phyloP scores from a whole-genome alignment of 306 rosid species.

The Macrotyloma uniflorum region DNA sequence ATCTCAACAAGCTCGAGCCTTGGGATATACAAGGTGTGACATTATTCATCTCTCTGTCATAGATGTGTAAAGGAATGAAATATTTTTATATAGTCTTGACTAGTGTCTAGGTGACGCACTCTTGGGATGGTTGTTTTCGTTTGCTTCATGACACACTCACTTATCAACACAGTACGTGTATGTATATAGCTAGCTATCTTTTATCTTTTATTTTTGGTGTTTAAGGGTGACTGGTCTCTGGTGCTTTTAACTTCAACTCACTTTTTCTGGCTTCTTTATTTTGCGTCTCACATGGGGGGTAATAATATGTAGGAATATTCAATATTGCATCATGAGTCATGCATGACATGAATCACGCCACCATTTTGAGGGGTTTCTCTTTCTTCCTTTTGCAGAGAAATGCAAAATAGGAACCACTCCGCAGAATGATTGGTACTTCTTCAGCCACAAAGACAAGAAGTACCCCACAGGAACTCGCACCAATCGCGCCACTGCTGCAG shows the following conservation, averaged over 20 bases:
- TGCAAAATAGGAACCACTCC: constrained; percentile 97
- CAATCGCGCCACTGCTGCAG: constrained; percentile 86
- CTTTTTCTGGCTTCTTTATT: background rate
- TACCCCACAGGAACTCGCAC: constrained; percentile 96
- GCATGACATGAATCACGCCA: background rate
- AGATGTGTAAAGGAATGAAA: background rate
- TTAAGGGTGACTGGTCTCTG: background rate
- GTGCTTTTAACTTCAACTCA: background rate
- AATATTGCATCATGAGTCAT: background rate
- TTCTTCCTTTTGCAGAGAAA: constrained; percentile 53
- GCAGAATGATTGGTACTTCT: constrained; percentile 95
- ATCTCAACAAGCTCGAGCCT: constrained; percentile 97
- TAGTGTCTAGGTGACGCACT: background rate
- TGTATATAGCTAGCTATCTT: background rate
- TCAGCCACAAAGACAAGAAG: constrained; percentile 97
- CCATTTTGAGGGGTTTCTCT: background rate
- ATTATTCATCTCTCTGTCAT: background rate
- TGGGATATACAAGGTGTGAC: constrained; percentile 95
- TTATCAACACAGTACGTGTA: background rate
- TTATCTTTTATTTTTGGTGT: background rate
- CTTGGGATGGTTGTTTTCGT: background rate
- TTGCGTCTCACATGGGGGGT: background rate
- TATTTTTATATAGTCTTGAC: no score
- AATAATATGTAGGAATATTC: background rate
- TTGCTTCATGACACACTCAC: background rate